These are phyloP conservation scores for Trichoderma cornu-damae DNA, from an alignment of 2,329 filamentous ascomycete species.

Conservation along the genomic window DNA sequence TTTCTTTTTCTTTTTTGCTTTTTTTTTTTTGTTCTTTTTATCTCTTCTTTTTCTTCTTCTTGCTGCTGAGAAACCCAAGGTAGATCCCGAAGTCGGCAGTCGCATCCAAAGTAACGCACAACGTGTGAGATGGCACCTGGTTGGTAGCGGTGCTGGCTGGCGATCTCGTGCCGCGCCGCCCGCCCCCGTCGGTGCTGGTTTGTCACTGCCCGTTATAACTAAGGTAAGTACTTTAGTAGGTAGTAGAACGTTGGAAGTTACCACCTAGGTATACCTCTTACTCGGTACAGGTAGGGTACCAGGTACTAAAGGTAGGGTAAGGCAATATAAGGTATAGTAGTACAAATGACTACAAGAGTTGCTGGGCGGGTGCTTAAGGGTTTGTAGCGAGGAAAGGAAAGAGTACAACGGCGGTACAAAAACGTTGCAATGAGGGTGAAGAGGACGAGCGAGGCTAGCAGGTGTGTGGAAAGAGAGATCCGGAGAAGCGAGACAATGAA, in stretches of 20 bases:
- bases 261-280: too few relatives aligned
- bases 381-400: too few relatives aligned
- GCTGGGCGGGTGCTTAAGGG: too few relatives aligned
- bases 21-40: neutral
- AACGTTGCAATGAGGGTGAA: too few relatives aligned
- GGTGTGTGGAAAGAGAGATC: neutral
- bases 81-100: neutral
- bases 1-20: neutral
- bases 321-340: too few relatives aligned
- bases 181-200: too few relatives aligned
- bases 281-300: too few relatives aligned
- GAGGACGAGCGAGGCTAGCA: neutral
- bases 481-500: neutral
- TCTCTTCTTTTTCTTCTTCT: neutral
- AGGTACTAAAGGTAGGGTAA: too few relatives aligned
- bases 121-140: conserved; percentile 5
- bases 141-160: neutral
- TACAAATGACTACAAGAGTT: too few relatives aligned
- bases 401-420: too few relatives aligned
- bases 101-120: neutral
- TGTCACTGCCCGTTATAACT: too few relatives aligned
- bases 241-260: too few relatives aligned
- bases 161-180: conserved; percentile 6
- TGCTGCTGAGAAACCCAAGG: neutral
- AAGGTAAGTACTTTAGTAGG: neutral